Base-by-base conservation (phyloP, 768 basidiomycete species). In the Hypsizygus marmoreus region DNA sequence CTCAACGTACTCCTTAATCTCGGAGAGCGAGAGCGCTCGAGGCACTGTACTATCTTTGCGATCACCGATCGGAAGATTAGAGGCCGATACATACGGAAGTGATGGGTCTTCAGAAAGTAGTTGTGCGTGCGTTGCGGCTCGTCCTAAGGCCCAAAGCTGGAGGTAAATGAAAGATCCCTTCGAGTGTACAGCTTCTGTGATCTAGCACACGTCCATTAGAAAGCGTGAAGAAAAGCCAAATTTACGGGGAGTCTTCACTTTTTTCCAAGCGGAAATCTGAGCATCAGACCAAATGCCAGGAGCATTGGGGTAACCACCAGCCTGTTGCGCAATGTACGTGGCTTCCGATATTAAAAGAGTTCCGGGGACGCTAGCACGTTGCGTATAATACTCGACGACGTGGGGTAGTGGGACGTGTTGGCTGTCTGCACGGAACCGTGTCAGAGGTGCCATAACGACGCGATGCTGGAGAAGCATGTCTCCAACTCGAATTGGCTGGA, bases 61-160 rank as follows among this genome's bases (percentile, higher is more conserved):
- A 43, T 49, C 40, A 13, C 50, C 42, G 0, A 58, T 49, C 6
- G 67, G 40, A 0, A 49, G 51, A 37, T 70, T 60, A 6, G 59
- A 29, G 2, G 71, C 71, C 4, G 69, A 60, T 10, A 69, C 59
- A 49, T 64, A 65, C 4, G 59, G 61, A 9, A 64, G 65, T 9
- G 57, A 43, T n/a, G 63, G 54, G 37, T 69, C 64, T 36, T 74
- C 70, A 39, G 71, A 55, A 4, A 52, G 53, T 0, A 83, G 63
- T 25, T 66, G 35, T 0, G 55, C 51, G 16, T 61, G 49, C 17
- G 57, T 40, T 4, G 74, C 75, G 0, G 65, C 55, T 2, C 80
- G 73, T 0, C 80, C 83, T 2, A 80, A 56, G 1, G 82, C 82
- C 71, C 81, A 80, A 1, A 82, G 70, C 57, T 86, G 83, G 20